A percentile compares a stretch with the other conserved stretches of the same genome.
phyloP scores from a whole-genome alignment of 1,284 basidiomycete genomes.

The Trametes sp. region DNA sequence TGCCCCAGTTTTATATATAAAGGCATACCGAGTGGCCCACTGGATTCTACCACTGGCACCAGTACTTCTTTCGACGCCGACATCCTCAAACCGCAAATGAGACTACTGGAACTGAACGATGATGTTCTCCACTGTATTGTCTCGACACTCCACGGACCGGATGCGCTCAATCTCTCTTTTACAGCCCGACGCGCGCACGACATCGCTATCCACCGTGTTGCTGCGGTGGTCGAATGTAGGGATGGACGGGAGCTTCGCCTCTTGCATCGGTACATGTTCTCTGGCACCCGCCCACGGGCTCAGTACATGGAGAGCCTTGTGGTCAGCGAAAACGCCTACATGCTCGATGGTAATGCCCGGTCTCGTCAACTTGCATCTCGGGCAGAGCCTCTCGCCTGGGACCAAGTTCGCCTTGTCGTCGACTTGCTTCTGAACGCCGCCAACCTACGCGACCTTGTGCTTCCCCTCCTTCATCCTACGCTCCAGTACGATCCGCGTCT shows the following conservation, averaged over 20 bases:
- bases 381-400: background rate
- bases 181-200: background rate
- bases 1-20: too few relatives aligned
- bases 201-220: constrained; percentile 5
- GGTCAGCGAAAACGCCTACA: background rate
- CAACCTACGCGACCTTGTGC: background rate
- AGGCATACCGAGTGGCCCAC: too few relatives aligned
- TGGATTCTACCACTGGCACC: too few relatives aligned
- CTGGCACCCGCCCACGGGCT: background rate
- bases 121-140: constrained; percentile 2
- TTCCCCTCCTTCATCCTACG: background rate
- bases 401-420: background rate
- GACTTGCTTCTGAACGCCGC: constrained; percentile 1
- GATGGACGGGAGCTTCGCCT: background rate
- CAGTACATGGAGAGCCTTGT: constrained; percentile 5
- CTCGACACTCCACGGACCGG: background rate
- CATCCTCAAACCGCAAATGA: background rate
- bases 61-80: too few relatives aligned
- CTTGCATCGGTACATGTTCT: background rate
- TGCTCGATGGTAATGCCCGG: background rate
- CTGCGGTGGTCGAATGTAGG: background rate
- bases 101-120: constrained; percentile 1
- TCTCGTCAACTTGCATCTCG: background rate
- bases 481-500: background rate
- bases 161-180: constrained; percentile 10